Base-by-base conservation (phyloP, 768 basidiomycete species). In the Mycena maculata region DNA sequence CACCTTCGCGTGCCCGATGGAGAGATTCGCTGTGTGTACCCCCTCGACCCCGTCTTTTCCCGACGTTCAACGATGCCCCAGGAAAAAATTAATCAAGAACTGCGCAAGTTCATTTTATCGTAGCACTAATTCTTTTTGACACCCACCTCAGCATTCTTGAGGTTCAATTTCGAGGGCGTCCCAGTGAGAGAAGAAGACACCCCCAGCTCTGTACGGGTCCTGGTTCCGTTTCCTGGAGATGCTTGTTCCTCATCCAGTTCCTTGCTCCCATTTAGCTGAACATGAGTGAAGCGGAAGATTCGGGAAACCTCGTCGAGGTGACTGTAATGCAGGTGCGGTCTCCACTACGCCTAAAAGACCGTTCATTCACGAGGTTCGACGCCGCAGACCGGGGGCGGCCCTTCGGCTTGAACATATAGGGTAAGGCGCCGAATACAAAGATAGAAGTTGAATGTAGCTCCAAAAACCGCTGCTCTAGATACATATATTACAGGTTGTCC, bases 271-370 rank as follows among this genome's bases (percentile, higher is more conserved):
- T 41, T 1, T 30, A 65, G 65, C 45, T 70, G 20, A 31, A 39
- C 4, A 63, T 70, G 69, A 50, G 48, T 16, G 48, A 58, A 3
- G 4, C 2, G 1, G 54, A 36, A 2, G 4, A 0, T 0, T 3
- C 13, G 1, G 48, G 25, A 2, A 61, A 61, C 23, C 1, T 54
- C 9, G 39, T 68, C 6, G 66, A 68, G 0, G 66, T 59, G 3
- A 10, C 28, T 4, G 16, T 68, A 3, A 28, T 57, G 38, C 66
- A 63, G 66, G 66, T 63, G 6, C 10, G 65, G 30, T 52, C 28
- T 27, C 47, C 57, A n/a, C n/a, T 23, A 16, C n/a, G 22, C 30
- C 12, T 22, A 15, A 27, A 41, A 11, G n/a, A n/a, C n/a, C n/a
- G n/a, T n/a, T n/a, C n/a, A n/a, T 8, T 42, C 2, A 16, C 22